These are phyloP conservation scores for Lyophyllum atratum DNA, from an alignment of 768 basidiomycete species.

Conservation along the genomic window DNA sequence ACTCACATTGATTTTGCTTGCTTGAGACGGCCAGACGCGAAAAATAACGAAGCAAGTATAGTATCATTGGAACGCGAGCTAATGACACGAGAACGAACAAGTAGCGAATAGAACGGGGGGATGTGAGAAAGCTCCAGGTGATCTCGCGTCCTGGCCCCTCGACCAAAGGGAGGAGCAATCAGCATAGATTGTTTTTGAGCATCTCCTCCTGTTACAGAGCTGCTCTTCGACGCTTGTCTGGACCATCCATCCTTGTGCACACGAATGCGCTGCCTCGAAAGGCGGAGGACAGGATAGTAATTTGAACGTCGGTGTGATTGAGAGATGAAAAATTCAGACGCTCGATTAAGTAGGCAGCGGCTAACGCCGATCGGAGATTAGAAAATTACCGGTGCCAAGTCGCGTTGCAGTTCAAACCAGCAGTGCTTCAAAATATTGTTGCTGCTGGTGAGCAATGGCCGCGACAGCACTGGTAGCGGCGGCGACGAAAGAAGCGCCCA, in stretches of 20 bases:
- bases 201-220: conserved; percentile 35
- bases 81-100: conserved; percentile 16
- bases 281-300: conserved; percentile 71
- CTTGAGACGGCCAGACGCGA: neutral
- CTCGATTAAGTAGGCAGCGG: conserved; percentile 33
- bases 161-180: conserved; percentile 87
- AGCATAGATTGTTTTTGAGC: conserved; percentile 94
- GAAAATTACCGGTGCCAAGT: conserved; percentile 9
- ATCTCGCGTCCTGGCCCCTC: conserved; percentile 91
- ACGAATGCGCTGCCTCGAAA: conserved; percentile 35
- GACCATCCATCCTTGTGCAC: conserved; percentile 67
- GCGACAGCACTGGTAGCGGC: conserved; percentile 20
- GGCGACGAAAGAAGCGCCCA: conserved; percentile 4
- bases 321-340: conserved; percentile 13
- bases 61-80: conserved; percentile 8
- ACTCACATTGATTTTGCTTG: conserved; percentile 14
- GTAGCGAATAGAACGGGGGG: conserved; percentile 16
- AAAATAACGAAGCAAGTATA: conserved; percentile 8
- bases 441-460: conserved; percentile 25
- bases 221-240: conserved; percentile 88
- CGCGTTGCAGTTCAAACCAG: neutral
- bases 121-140: conserved; percentile 85
- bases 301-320: conserved; percentile 66
- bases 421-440: neutral
- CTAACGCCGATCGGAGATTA: conserved; percentile 23